Base-by-base conservation (phyloP, 305 asterid species). In the Fraxinus platypoda region DNA sequence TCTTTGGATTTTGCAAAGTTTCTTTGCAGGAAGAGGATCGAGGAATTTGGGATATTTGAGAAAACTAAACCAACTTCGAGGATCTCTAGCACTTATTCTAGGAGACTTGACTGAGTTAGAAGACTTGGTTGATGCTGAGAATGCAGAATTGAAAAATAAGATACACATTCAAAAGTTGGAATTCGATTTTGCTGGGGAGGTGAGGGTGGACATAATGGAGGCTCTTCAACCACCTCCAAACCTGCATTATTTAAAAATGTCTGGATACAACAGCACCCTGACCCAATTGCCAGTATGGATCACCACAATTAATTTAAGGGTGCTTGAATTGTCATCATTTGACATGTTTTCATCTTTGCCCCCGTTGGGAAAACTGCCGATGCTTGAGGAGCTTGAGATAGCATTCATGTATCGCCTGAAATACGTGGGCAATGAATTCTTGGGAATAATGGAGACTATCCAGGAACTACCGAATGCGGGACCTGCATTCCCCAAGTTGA, bases 191-290 rank as follows among this genome's bases (percentile, higher is more conserved):
- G 0, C 0, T n/a, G 70, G 38, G 5, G 43, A 12, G 8, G 77
- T 13, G 4, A 66, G 37, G 2, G 23, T 3, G 3, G 81, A 33
- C 7, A 17, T 46, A 12, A 25, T 81, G 33, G 54, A 78, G 19
- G 83, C 83, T 78, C 76, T 85, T 5, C 64, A 79, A 79, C 84
- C 84, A 25, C 83, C 78, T 52, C 82, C 79, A 30, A 19, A 82
- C 33, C 33, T 85, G 26, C 1, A 37, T 37, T 8, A 37, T 37
- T 37, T 37, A 37, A 0, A 0, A 0, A 49, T 75, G 25, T 0
- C 0, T n/a, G 1, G 21, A 0, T 83, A 75, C 59, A 0, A 6
- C 0, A 81, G 83, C 41, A 33, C 35, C n/a, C n/a, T n/a, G n/a
- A n/a, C n/a, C n/a, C 26, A 70, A 30, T 33, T 79, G 30, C 83